Percentiles rank a stretch among this genome's conserved stretches.
phyloP scores from a whole-genome alignment of 2,329 filamentous ascomycete species.

The Nigrospora oryzae region DNA sequence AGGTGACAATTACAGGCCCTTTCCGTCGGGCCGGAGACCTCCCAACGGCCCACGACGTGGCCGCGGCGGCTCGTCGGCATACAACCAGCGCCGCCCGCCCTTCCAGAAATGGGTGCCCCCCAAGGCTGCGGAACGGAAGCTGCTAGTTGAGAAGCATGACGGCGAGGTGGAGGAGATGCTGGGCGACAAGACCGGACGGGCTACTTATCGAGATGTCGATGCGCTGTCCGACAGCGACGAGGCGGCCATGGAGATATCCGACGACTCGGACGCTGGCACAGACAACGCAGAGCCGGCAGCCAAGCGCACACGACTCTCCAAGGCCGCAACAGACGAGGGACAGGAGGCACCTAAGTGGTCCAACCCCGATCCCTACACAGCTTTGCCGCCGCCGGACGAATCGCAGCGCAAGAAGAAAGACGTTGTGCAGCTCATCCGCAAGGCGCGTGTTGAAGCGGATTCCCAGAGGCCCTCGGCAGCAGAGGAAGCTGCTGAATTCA shows the following conservation, averaged over 20 bases:
- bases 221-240: constrained; percentile 57
- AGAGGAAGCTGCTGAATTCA: constrained; percentile 70
- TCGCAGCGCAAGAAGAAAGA: constrained; percentile 69
- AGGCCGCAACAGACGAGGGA: constrained; percentile 24
- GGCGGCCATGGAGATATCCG: constrained; percentile 56
- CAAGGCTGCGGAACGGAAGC: constrained; percentile 25
- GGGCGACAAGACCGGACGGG: constrained; percentile 32
- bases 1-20: background rate
- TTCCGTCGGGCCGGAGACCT: background rate
- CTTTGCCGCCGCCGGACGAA: constrained; percentile 72
- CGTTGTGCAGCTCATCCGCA: constrained; percentile 84
- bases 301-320: constrained; percentile 30
- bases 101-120: background rate
- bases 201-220: constrained; percentile 46
- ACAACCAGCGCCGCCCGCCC: background rate
- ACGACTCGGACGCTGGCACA: constrained; percentile 31
- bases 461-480: constrained; percentile 40
- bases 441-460: constrained; percentile 62
- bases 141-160: constrained; percentile 35
- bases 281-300: constrained; percentile 30
- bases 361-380: constrained; percentile 91
- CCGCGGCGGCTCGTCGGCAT: background rate
- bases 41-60: background rate
- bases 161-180: constrained; percentile 36
- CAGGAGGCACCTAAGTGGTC: constrained; percentile 71